Conservation (phyloP, 108 stramenopile species). For the Cyclotella choctawhatcheeana region DNA sequence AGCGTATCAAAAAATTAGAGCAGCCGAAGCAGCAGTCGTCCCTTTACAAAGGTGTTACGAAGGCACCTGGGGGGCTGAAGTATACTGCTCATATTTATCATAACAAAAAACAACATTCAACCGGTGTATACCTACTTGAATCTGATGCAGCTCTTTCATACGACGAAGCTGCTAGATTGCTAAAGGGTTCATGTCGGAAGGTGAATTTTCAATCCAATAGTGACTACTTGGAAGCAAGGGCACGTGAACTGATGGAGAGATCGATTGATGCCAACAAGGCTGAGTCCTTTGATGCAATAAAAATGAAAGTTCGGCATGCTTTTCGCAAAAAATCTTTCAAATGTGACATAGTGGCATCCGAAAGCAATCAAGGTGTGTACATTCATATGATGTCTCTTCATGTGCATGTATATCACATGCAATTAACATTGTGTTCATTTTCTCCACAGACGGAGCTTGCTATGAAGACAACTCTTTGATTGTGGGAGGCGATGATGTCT, state of each 20-base stretch:
- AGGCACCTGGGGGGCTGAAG: background rate
- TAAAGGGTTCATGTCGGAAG: background rate
- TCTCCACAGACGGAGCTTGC: background rate
- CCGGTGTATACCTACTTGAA: background rate
- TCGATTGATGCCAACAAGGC: background rate
- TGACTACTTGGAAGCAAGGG: background rate
- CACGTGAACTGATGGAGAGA: slow-evolving; percentile 1
- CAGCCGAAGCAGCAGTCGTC: background rate
- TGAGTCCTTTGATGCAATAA: background rate
- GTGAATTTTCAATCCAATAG: background rate
- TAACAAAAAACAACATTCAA: background rate
- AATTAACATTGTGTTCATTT: no score
- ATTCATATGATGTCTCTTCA: no score
- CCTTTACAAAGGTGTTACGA: background rate
- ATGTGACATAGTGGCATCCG: no score
- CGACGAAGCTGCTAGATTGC: background rate
- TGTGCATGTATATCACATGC: no score
- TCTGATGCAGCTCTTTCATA: slow-evolving; percentile 2
- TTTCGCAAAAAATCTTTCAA: no score
- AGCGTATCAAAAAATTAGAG: background rate
- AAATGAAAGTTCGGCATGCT: no score
- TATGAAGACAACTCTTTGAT: background rate
- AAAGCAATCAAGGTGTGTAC: no score
- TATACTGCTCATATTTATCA: background rate
- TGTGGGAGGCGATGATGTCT: background rate